Evolutionary conservation across 2,329 filamentous ascomycete species (phyloP), one percentile per base, ranked within the genome.

Genomic region (Colletotrichum scovillei): DNA sequence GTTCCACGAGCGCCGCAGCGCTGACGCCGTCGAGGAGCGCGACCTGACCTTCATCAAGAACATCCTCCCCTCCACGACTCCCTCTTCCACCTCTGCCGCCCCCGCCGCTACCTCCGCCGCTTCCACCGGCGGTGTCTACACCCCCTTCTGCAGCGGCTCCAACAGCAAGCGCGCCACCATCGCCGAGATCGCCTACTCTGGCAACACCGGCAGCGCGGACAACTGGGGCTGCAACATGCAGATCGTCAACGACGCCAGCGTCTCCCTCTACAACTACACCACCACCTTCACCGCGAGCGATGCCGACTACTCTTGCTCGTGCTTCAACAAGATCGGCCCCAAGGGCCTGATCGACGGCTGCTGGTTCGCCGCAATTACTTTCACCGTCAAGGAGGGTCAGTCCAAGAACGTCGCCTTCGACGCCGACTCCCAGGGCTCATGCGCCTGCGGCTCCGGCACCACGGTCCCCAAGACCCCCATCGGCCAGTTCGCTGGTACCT

Each of bases 211-310:
- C 70, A 77, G 78, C 63, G 2, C 72, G 9, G 77, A 74, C 67
- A n/a, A 80, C 72, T 89, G 84, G 79, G 87, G 87, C 78, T 88
- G 87, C 86, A 89, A 89, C 85, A 80, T 88, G 63, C 85, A 87
- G 85, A 74, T 82, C 38, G 78, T 89, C 72, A 76, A 81, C 75
- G 77, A 76, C 70, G 74, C 75, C 60, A 78, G 84, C 62, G 80
- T 80, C 73, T 62, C 77, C 73, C 65, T 83, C 74, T 89, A 88
- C 82, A 74, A 85, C 66, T 87, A 88, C 82, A 80, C 81, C 24
- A 74, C 82, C 73, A 80, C 80, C 75, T 86, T 88, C 78, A 79
- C 78, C 65, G 82, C 84, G 78, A 82, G 81, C 63, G 79, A 80
- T 64, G 78, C 69, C 74, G 63, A 77, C 57, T 81, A 82, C 68